Evolutionary conservation across 2,329 filamentous ascomycete species (phyloP), one percentile per base, ranked within the genome.

Genomic region (Rutstroemia sp.): DNA sequence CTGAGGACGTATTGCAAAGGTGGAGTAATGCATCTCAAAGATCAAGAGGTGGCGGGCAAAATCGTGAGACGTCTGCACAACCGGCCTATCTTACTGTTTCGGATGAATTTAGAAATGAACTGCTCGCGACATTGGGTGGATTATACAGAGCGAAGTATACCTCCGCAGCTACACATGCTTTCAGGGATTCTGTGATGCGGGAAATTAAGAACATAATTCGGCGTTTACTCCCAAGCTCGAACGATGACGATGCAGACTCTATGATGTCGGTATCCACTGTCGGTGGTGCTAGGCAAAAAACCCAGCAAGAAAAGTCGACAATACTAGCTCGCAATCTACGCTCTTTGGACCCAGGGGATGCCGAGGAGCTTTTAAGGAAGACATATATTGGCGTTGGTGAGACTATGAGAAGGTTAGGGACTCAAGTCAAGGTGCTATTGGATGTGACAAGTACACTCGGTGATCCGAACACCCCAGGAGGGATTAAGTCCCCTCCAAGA

Each of bases 391-490:
- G 88, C 37, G 86, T 96, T 8, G 87, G 92, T 4, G 94, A 99
- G 73, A 89, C 89, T 3, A 71, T 99, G 48, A 80, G 94, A 56
- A 81, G 94, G 65, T 75, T 96, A 7, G 90, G 89, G 17, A 92
- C 90, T 0, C 92, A 97, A 69, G 88, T 94, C 55, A 99, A 99
- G 70, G 85, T 97, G 9, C 73, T 99, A n/a, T 78, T 99, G 9
- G 94, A 99, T 70, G 88, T 96, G 19, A 94, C 92, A 0, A 96
- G 91, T 69, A 86, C 83, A 12, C 60, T 68, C 52, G 64, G 62
- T 5, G 63, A 67, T 52, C 58, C 64, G 8, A 38, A 37, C 19
- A 54, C 51, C 17, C 55, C 56, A n/a, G 57, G 57, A 16, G 60
- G 59, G 16, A 61, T 63, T 57, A 68, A 63, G 48, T 70, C 67